Base-by-base conservation (phyloP, 179 eudicot species). In the Nepenthes alata region DNA sequence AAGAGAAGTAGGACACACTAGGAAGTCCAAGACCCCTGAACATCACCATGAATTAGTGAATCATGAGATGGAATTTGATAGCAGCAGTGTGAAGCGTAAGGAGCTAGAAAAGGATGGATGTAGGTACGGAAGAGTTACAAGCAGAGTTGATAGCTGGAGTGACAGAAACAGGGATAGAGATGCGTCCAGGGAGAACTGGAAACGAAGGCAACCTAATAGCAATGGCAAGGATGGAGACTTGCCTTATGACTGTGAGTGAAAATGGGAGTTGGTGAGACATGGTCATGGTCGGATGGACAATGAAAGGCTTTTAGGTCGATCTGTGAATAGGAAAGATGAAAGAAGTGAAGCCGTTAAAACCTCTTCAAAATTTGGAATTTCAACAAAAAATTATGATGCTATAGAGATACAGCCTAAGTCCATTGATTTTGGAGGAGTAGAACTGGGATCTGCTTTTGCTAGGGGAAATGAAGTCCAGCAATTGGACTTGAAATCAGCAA, bases 341-440 rank as follows among this genome's bases (percentile, higher is more conserved):
- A 77, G 73, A 74, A 73, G 95, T 45, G 97, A 81, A 74, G 95
- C 85, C 66, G 86, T 86, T 53, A 91, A 91, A 84, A 85, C 45
- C 8, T 41, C 45, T 41, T 41, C 45, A 41, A 41, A 41, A 1
- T 41, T 41, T 41, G 45, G 45, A 41, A 41, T 41, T 41, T 41
- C 45, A 41, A 41, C 45, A 0, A 7, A 41, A 41, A 41, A 85
- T 70, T 83, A 77, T 79, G 87, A 72, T 59, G 78, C 80, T 65
- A 86, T 76, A 45, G 86, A 81, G 45, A 59, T 80, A 61, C 74
- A 57, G 68, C 77, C 82, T 53, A 51, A 67, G 48, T 70, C 61
- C 65, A 4, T 41, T 41, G 45, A 41, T 7, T 41, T 4, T 41
- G 45, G 45, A 41, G 45, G 45, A 41, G 45, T 0, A 41, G 45